Evolutionary conservation across 2,329 filamentous ascomycete genomes (phyloP).

Genomic region (Berkeleyomyces rouxiae): DNA sequence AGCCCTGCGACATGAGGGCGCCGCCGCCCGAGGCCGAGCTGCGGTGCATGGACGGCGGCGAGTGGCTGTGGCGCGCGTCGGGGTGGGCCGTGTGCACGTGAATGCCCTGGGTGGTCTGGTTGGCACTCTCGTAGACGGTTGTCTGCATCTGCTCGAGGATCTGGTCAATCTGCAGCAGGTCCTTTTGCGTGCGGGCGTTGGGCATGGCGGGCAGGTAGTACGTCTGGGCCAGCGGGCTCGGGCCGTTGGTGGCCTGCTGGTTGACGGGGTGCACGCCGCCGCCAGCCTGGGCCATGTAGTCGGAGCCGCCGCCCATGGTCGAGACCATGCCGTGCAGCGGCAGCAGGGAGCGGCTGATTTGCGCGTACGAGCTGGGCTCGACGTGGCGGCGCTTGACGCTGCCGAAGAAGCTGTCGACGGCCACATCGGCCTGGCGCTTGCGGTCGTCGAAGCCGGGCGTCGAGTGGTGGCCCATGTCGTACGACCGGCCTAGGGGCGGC

Average conservation of each 20-base stretch:
- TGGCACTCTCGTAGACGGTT: slow-evolving; percentile 87
- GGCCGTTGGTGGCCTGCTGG: slow-evolving; percentile 37
- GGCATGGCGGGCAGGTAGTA: slow-evolving; percentile 80
- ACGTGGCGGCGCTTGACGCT: slow-evolving; percentile 83
- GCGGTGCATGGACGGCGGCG: slow-evolving; percentile 28
- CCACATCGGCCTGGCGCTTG: slow-evolving; percentile 69
- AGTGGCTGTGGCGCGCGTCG: slow-evolving; percentile 41
- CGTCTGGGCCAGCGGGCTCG: slow-evolving; percentile 42
- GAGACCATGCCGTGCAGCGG: slow-evolving; percentile 58
- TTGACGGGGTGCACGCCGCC: slow-evolving; percentile 29
- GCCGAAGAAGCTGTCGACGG: slow-evolving; percentile 80
- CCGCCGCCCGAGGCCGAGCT: slow-evolving; percentile 17
- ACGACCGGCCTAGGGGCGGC: slow-evolving; percentile 33
- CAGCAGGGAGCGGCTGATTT: slow-evolving; percentile 77
- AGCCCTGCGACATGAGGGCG: slow-evolving; percentile 15
- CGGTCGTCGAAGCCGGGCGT: slow-evolving; percentile 44
- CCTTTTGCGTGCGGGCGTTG: slow-evolving; percentile 81
- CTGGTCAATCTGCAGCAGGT: slow-evolving; percentile 83
- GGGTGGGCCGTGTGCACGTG: slow-evolving; percentile 57
- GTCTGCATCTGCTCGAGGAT: slow-evolving; percentile 92
- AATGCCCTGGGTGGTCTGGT: slow-evolving; percentile 63
- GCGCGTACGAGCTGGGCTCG: slow-evolving; percentile 74
- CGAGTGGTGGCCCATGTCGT: slow-evolving; percentile 16
- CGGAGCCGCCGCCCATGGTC: slow-evolving; percentile 37
- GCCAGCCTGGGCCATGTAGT: slow-evolving; percentile 35